Conservation (phyloP, 1,284 basidiomycete species). For the Sphaerobolus stellatus region DNA sequence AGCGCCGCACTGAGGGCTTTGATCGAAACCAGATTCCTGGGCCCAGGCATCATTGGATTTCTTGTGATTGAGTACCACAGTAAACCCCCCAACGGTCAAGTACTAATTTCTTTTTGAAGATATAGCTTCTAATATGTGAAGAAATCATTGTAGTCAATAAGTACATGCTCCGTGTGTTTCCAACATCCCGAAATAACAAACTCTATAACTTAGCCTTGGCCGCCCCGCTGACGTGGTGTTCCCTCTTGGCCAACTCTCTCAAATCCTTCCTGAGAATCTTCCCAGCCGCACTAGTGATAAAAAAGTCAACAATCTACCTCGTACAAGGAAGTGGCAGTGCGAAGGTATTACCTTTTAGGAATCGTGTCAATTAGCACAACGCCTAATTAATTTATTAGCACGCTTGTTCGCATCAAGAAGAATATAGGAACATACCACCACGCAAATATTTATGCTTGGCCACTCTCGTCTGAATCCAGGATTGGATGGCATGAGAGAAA, state of each 20-base stretch:
- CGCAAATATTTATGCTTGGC: slow-evolving; percentile 65
- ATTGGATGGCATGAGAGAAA: slow-evolving; percentile 50
- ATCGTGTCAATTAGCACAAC: slow-evolving; percentile 55
- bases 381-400: no score
- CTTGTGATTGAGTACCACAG: no score
- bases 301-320: background rate
- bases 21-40: no score
- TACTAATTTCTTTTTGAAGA: no score
- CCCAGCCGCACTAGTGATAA: slow-evolving; percentile 54
- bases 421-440: slow-evolving; percentile 37
- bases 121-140: no score
- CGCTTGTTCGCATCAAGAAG: no score
- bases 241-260: slow-evolving; percentile 55
- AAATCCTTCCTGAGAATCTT: slow-evolving; percentile 69
- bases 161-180: no score
- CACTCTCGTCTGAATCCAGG: slow-evolving; percentile 63
- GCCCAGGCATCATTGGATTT: no score
- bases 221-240: slow-evolving; percentile 26
- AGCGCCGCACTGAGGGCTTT: no score
- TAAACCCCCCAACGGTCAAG: no score
- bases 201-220: background rate
- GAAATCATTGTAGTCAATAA: no score
- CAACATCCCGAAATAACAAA: background rate
- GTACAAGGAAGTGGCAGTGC: background rate
- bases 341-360: slow-evolving; percentile 58